A percentile compares a stretch with the other conserved stretches of the same genome.
These are phyloP conservation scores for Hymenoscyphus fraxineus DNA, from an alignment of 2,329 filamentous ascomycete species.

Conservation along the genomic window DNA sequence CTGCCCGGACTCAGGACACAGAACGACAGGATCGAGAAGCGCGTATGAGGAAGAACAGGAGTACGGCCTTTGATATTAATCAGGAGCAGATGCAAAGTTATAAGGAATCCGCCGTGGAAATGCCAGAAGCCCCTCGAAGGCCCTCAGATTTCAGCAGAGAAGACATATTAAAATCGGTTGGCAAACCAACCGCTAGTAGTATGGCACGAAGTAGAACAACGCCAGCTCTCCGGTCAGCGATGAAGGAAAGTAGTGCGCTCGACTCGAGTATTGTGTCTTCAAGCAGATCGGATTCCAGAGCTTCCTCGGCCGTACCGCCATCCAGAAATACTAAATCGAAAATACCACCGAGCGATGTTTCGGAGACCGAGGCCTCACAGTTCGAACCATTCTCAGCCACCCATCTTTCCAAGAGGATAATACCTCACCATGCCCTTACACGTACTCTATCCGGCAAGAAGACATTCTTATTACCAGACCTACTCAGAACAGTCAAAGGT, in stretches of 20 bases:
- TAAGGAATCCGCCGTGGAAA: constrained; percentile 53
- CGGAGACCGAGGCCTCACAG: constrained; percentile 51
- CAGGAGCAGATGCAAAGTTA: constrained; percentile 57
- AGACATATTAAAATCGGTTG: constrained; percentile 47
- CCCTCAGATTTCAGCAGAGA: constrained; percentile 58
- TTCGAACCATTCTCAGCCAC: constrained; percentile 86
- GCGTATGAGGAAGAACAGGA: constrained; percentile 51
- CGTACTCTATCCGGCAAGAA: constrained; percentile 77
- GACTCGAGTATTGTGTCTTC: constrained; percentile 12
- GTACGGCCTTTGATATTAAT: constrained; percentile 54
- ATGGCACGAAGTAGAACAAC: constrained; percentile 42
- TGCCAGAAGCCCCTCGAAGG: constrained; percentile 47
- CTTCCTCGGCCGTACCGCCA: constrained; percentile 13
- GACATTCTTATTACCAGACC: constrained; percentile 71
- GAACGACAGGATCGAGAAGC: constrained; percentile 48
- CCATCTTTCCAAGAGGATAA: constrained; percentile 76
- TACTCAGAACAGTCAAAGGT: constrained; percentile 75
- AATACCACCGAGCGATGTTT: constrained; percentile 35
- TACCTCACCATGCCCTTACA: constrained; percentile 76
- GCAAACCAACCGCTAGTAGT: constrained; percentile 28
- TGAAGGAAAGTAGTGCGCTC: constrained; percentile 16
- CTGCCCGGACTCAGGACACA: constrained; percentile 57
- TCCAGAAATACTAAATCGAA: constrained; percentile 18
- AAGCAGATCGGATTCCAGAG: constrained; percentile 23
- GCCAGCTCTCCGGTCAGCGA: constrained; percentile 24